These are phyloP conservation scores for Carpinus fangiana DNA, from an alignment of 306 rosid genomes.

Conservation along the genomic window DNA sequence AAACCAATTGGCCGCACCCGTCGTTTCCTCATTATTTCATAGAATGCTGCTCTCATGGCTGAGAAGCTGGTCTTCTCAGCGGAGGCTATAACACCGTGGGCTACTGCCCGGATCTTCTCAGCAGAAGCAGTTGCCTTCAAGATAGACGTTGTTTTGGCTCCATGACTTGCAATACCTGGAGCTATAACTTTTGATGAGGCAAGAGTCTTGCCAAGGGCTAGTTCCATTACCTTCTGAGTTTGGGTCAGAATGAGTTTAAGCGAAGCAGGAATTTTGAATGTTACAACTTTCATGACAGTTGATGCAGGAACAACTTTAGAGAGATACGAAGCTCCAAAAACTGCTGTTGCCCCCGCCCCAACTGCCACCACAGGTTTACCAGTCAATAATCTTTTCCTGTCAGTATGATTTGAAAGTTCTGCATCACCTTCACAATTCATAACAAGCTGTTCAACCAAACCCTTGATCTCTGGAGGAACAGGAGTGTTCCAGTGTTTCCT, in stretches of 20 bases:
- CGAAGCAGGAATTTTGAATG: slow-evolving; percentile 60
- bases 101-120: slow-evolving; percentile 69
- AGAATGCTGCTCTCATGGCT: slow-evolving; percentile 77
- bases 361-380: slow-evolving; percentile 72
- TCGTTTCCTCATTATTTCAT: slow-evolving; percentile 79
- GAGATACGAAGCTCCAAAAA: slow-evolving; percentile 74
- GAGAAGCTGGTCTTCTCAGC: slow-evolving; percentile 78
- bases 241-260: slow-evolving; percentile 55
- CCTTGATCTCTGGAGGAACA: slow-evolving; percentile 58
- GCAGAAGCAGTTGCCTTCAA: slow-evolving; percentile 69
- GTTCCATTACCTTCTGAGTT: slow-evolving; percentile 48
- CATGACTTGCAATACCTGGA: slow-evolving; percentile 60
- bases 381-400: slow-evolving; percentile 44
- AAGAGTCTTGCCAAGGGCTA: slow-evolving; percentile 43
- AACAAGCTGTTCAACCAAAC: slow-evolving; percentile 51
- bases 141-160: slow-evolving; percentile 55
- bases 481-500: slow-evolving; percentile 77
- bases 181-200: slow-evolving; percentile 55
- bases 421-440: slow-evolving; percentile 41
- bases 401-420: slow-evolving; percentile 34
- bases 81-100: slow-evolving; percentile 67
- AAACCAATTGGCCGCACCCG: slow-evolving; percentile 49
- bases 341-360: slow-evolving; percentile 83
- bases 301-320: slow-evolving; percentile 72
- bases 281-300: slow-evolving; percentile 51